Evolutionary conservation across 208 protist genomes (phyloP).

Genomic region (Herpetomonas tarakana): DNA sequence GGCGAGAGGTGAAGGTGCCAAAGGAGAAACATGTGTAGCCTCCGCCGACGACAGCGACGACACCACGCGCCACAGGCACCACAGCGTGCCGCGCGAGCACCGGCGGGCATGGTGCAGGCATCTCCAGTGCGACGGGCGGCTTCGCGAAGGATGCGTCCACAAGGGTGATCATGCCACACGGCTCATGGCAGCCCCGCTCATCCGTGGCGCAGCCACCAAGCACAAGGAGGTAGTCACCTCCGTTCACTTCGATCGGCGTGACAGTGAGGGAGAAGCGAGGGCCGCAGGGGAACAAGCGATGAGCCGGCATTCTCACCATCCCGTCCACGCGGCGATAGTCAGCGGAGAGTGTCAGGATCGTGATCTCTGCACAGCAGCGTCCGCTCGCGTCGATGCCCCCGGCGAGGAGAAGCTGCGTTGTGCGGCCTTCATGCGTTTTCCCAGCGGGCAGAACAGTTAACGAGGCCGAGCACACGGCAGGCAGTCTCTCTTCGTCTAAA

Average conservation of each 20-base stretch:
- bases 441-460: slow-evolving; percentile 10
- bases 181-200: no score
- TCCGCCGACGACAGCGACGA: slow-evolving; percentile 67
- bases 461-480: slow-evolving; percentile 48
- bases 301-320: no score
- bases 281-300: not conserved
- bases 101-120: not conserved
- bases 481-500: slow-evolving; percentile 19
- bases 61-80: slow-evolving; percentile 30
- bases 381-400: slow-evolving; percentile 8
- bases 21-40: slow-evolving; percentile 92
- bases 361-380: not conserved
- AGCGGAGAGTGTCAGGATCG: no score
- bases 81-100: not conserved
- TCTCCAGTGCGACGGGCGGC: slow-evolving; percentile 15
- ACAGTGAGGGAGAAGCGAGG: slow-evolving; percentile 69
- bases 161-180: not conserved
- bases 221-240: slow-evolving; percentile 33
- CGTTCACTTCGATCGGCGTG: slow-evolving; percentile 31
- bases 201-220: slow-evolving; percentile 54
- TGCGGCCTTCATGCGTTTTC: not conserved
- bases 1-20: slow-evolving; percentile 70
- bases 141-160: not conserved
- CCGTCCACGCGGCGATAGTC: no score
- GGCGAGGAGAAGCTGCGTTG: slow-evolving; percentile 13